Conservation (phyloP, 2,329 filamentous ascomycete genomes). For the Fusarium falciforme region DNA sequence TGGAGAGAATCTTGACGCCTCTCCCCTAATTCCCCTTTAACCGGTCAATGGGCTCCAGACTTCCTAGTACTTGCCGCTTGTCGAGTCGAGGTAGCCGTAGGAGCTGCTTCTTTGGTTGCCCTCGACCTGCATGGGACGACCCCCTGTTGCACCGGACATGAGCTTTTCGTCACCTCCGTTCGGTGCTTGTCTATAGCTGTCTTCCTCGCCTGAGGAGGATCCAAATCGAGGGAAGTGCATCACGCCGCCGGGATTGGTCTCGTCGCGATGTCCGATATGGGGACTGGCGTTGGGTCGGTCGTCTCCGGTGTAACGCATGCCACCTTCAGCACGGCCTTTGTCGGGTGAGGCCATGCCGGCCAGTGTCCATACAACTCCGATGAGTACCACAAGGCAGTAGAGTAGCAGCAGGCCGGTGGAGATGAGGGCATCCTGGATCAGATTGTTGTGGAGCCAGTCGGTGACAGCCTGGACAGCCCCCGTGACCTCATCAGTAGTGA, state of each 20-base stretch:
- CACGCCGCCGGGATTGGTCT: conserved; percentile 27
- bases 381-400: conserved; percentile 81
- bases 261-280: conserved; percentile 36
- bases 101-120: conserved; percentile 50
- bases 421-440: conserved; percentile 84
- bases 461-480: conserved; percentile 79
- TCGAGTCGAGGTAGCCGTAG: conserved; percentile 49
- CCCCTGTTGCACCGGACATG: conserved; percentile 40
- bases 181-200: conserved; percentile 18
- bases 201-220: conserved; percentile 40
- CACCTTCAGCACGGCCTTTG: conserved; percentile 66
- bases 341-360: conserved; percentile 70
- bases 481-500: conserved; percentile 84
- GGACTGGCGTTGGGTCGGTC: conserved; percentile 45
- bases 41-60: conserved; percentile 29
- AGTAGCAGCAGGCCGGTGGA: conserved; percentile 78
- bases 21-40: conserved; percentile 7
- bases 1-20: neutral
- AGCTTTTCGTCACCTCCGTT: conserved; percentile 45
- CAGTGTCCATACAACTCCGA: conserved; percentile 76
- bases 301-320: conserved; percentile 53
- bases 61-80: conserved; percentile 41
- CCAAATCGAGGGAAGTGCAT: conserved; percentile 44
- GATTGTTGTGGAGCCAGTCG: conserved; percentile 71
- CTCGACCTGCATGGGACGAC: conserved; percentile 40